Conservation (phyloP, 2,329 filamentous ascomycete genomes). For the Keithomyces neogunnii region DNA sequence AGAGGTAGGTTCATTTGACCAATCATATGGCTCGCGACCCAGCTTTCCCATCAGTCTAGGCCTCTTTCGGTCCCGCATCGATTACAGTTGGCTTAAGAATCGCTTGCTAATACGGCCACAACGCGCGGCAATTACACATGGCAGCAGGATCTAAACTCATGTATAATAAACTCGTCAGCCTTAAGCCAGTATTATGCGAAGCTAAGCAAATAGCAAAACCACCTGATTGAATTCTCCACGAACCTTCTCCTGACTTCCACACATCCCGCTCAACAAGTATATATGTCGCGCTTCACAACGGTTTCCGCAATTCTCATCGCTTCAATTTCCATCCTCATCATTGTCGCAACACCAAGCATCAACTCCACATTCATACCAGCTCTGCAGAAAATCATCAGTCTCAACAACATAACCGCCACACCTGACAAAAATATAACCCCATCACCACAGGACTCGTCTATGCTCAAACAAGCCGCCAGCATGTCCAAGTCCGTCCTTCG, state of each 20-base stretch:
- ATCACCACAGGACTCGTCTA: conserved; percentile 11
- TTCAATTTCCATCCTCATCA: conserved; percentile 29
- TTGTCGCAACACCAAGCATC: conserved; percentile 13
- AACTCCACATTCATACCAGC: conserved; percentile 8
- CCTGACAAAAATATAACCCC: conserved; percentile 2
- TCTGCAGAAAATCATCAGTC: conserved; percentile 7
- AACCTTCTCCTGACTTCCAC: conserved; percentile 18
- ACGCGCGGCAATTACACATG: not conserved
- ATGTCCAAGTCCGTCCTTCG: conserved; percentile 54
- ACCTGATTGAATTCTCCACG: conserved; percentile 5
- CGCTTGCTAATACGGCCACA: conserved; percentile 1
- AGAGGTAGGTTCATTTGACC: not conserved
- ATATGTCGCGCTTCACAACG: conserved; percentile 29
- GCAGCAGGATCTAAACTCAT: not conserved
- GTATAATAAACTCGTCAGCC: conserved; percentile 8
- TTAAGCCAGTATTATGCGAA: not conserved
- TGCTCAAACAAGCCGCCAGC: conserved; percentile 31
- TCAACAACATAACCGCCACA: conserved; percentile 2
- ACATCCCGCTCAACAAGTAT: conserved; percentile 16
- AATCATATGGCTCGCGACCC: not conserved
- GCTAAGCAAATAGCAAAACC: not conserved
- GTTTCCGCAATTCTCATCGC: conserved; percentile 26
- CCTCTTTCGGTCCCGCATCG: not conserved
- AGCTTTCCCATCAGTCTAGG: not conserved
- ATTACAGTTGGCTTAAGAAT: conserved; percentile 7